These are phyloP conservation scores for Candida alai DNA, from an alignment of 805 yeast genomes.

Conservation along the genomic window DNA sequence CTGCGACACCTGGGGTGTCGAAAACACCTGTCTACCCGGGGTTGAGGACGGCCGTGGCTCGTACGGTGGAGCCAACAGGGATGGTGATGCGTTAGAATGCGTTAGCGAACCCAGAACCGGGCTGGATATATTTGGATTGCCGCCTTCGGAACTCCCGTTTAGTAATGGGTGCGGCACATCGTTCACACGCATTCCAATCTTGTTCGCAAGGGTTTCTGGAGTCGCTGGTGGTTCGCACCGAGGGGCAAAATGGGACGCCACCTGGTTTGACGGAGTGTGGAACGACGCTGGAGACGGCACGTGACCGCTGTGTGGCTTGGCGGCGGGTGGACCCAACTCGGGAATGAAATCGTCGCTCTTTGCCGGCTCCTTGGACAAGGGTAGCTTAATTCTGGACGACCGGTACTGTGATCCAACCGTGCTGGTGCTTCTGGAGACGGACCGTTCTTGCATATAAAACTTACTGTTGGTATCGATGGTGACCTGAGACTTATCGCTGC, in stretches of 20 bases:
- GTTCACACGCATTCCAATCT: slow-evolving; percentile 5
- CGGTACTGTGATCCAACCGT: slow-evolving; percentile 8
- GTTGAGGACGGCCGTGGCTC: not conserved
- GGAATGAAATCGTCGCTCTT: not conserved
- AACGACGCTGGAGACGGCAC: not conserved
- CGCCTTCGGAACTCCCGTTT: slow-evolving; percentile 8
- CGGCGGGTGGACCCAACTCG: not conserved
- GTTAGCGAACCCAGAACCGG: slow-evolving; percentile 11
- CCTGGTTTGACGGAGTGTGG: slow-evolving; percentile 6
- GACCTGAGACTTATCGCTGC: no score
- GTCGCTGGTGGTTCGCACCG: slow-evolving; percentile 7
- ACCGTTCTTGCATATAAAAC: not conserved
- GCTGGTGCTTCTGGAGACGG: slow-evolving; percentile 9
- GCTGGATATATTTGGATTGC: slow-evolving; percentile 14
- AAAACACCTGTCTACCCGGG: slow-evolving; percentile 4
- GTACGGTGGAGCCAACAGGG: slow-evolving; percentile 10
- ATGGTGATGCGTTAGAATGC: slow-evolving; percentile 2
- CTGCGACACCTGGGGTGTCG: slow-evolving; percentile 6
- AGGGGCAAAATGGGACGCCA: not conserved
- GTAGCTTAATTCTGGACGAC: slow-evolving; percentile 9
- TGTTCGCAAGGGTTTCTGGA: slow-evolving; percentile 18
- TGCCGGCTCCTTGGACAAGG: slow-evolving; percentile 1
- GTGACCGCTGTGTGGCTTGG: no score
- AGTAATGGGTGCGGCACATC: slow-evolving; percentile 4
- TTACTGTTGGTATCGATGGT: not conserved